Percentiles rank a stretch among this genome's conserved stretches.
phyloP scores from a whole-genome alignment of 2,329 filamentous ascomycete species.

The Tolypocladium endophyticum region DNA sequence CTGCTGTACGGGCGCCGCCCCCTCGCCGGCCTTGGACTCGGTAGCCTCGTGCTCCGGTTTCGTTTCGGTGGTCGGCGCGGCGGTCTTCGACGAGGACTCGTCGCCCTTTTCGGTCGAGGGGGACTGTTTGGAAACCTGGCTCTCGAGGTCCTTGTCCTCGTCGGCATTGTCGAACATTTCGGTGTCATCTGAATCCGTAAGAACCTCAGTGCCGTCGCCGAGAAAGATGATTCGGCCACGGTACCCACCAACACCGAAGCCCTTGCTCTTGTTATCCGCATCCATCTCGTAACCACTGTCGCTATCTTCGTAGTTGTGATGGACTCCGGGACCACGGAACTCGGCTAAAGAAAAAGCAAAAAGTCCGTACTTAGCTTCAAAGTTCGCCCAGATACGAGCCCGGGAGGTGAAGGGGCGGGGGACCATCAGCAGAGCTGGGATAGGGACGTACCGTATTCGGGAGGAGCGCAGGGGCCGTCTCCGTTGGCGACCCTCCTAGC shows the following conservation, averaged over 20 bases:
- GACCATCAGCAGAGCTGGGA: slow-evolving; percentile 17
- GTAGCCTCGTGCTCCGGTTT: slow-evolving; percentile 5
- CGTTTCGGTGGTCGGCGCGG: slow-evolving; percentile 5
- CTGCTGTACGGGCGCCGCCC: slow-evolving; percentile 4
- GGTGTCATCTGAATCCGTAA: slow-evolving; percentile 78
- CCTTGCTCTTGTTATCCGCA: slow-evolving; percentile 51
- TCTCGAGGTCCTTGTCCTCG: slow-evolving; percentile 77
- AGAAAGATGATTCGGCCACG: slow-evolving; percentile 87
- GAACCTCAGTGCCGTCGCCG: slow-evolving; percentile 86
- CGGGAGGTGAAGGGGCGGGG: background rate
- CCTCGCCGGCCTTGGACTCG: slow-evolving; percentile 4
- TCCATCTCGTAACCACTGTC: slow-evolving; percentile 69
- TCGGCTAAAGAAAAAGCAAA: slow-evolving; percentile 47
- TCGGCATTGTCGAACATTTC: slow-evolving; percentile 87
- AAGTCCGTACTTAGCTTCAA: slow-evolving; percentile 11
- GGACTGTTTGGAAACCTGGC: slow-evolving; percentile 61
- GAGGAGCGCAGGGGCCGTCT: slow-evolving; percentile 95
- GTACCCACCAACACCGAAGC: slow-evolving; percentile 59
- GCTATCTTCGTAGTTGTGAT: slow-evolving; percentile 74
- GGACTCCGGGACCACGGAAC: slow-evolving; percentile 73
- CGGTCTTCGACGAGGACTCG: background rate
- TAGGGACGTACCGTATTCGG: slow-evolving; percentile 87
- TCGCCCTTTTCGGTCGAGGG: slow-evolving; percentile 13
- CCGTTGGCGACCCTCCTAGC: slow-evolving; percentile 88
- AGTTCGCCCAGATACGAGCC: slow-evolving; percentile 6